Evolutionary conservation across 257 asterid species (phyloP).

Genomic region (Plectranthus barbatus): DNA sequence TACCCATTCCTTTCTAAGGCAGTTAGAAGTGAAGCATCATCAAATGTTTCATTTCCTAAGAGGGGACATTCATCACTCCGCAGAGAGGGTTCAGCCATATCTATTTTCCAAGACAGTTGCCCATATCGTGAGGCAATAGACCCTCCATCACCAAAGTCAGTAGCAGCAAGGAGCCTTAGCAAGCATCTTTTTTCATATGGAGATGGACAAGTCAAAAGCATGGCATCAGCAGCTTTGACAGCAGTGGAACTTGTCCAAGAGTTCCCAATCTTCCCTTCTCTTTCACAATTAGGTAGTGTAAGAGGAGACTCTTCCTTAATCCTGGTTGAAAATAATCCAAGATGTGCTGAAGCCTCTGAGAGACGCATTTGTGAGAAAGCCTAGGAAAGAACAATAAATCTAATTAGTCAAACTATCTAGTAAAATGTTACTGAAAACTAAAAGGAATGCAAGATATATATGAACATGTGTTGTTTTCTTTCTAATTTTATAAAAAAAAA

Average conservation of each 20-base stretch:
- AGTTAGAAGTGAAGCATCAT: constrained; percentile 73
- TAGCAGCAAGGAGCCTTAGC: constrained; percentile 74
- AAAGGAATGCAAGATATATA: not conserved
- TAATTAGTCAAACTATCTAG: constrained; percentile 7
- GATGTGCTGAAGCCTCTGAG: constrained; percentile 89
- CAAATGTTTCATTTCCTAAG: constrained; percentile 71
- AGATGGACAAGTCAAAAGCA: constrained; percentile 73
- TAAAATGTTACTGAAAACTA: not conserved
- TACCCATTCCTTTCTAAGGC: constrained; percentile 77
- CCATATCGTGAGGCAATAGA: constrained; percentile 60
- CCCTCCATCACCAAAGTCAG: constrained; percentile 96
- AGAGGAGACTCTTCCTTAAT: constrained; percentile 75
- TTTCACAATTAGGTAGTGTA: constrained; percentile 35
- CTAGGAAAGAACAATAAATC: constrained; percentile 30
- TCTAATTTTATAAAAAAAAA: too few species aligned
- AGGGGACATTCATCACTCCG: constrained; percentile 77
- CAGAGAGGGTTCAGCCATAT: constrained; percentile 89
- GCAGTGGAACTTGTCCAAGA: constrained; percentile 72
- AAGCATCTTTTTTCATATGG: constrained; percentile 92
- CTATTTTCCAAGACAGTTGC: constrained; percentile 73
- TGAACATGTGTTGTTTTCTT: not conserved
- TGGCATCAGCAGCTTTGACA: constrained; percentile 89
- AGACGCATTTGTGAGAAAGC: constrained; percentile 99
- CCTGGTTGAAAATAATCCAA: constrained; percentile 80
- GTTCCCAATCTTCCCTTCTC: constrained; percentile 51